These are phyloP conservation scores for Enterocytospora artemiae DNA, from an alignment of 371 early-diverging fungal genomes.

Conservation along the genomic window DNA sequence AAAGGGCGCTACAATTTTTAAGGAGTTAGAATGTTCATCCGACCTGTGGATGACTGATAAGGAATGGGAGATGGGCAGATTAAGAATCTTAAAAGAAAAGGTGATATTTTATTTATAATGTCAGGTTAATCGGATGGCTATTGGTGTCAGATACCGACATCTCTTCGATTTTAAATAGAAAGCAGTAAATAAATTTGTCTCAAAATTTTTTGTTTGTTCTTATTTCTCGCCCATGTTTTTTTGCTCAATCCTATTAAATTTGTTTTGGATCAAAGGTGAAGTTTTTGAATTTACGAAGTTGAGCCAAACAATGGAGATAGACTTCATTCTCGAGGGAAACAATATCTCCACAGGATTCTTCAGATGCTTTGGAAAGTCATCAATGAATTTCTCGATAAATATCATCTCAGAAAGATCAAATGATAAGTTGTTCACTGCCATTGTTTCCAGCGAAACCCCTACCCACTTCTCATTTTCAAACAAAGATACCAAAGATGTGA, in stretches of 20 bases:
- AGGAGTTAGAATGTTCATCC: constrained; percentile 47
- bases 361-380: background rate
- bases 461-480: constrained; percentile 53
- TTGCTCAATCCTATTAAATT: background rate
- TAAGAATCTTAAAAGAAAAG: constrained; percentile 57
- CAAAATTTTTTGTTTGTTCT: background rate
- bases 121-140: background rate
- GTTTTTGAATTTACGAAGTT: background rate
- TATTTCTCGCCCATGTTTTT: background rate
- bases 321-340: constrained; percentile 6
- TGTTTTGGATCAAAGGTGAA: background rate
- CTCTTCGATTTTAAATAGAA: no score
- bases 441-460: constrained; percentile 20
- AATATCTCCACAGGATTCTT: constrained; percentile 19
- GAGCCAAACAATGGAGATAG: background rate
- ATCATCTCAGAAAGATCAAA: background rate
- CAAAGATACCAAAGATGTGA: constrained; percentile 38
- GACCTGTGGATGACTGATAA: constrained; percentile 58
- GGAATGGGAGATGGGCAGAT: constrained; percentile 52
- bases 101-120: constrained; percentile 55
- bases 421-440: constrained; percentile 3
- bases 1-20: constrained; percentile 43
- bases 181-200: no score
- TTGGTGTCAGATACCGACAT: no score
- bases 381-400: constrained; percentile 6